A percentile compares a stretch with the other conserved stretches of the same genome.
These are phyloP conservation scores for Cladosporium sp. DNA, from an alignment of 2,329 filamentous ascomycete genomes.

Conservation along the genomic window DNA sequence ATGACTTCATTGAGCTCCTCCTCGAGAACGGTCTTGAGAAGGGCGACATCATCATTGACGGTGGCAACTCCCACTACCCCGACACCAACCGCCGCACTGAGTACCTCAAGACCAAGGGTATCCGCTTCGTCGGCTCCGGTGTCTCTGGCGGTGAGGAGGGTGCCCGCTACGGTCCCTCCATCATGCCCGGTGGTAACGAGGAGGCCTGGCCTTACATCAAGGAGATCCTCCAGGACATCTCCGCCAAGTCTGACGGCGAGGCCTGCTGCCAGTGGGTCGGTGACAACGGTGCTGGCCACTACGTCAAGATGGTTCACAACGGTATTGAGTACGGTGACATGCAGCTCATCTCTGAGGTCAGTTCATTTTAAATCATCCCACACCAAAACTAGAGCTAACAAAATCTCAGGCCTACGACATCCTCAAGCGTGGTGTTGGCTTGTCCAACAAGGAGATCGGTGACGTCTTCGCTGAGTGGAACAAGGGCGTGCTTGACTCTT, in stretches of 20 bases:
- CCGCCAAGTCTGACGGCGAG: slow-evolving; percentile 96
- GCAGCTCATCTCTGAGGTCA: slow-evolving; percentile 98
- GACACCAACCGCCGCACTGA: slow-evolving; percentile 96
- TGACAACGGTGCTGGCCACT: slow-evolving; percentile 98
- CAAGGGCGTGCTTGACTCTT: slow-evolving; percentile 96
- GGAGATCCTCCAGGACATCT: slow-evolving; percentile 97
- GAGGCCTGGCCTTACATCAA: slow-evolving; percentile 98
- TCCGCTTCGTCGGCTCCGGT: slow-evolving; percentile 94
- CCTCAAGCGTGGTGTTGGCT: slow-evolving; percentile 94
- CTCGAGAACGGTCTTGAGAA: slow-evolving; percentile 69
- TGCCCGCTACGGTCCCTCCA: slow-evolving; percentile 92
- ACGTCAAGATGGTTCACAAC: slow-evolving; percentile 99
- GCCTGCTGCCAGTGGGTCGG: slow-evolving; percentile 99
- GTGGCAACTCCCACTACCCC: slow-evolving; percentile 98
- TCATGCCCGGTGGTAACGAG: slow-evolving; percentile 99
- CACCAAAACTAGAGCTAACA: slow-evolving; percentile 21
- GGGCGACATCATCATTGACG: slow-evolving; percentile 98
- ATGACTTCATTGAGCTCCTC: slow-evolving; percentile 97
- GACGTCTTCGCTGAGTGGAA: slow-evolving; percentile 96
- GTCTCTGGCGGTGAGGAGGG: slow-evolving; percentile 99
- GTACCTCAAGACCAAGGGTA: slow-evolving; percentile 83
- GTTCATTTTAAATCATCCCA: slow-evolving; percentile 28
- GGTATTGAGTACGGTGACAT: slow-evolving; percentile 99
- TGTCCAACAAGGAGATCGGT: slow-evolving; percentile 91
- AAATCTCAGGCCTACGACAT: slow-evolving; percentile 86